Evolutionary conservation across 106 monocot species (phyloP), one percentile per base, ranked within the genome.

Genomic region (Dendrobium nobile): DNA sequence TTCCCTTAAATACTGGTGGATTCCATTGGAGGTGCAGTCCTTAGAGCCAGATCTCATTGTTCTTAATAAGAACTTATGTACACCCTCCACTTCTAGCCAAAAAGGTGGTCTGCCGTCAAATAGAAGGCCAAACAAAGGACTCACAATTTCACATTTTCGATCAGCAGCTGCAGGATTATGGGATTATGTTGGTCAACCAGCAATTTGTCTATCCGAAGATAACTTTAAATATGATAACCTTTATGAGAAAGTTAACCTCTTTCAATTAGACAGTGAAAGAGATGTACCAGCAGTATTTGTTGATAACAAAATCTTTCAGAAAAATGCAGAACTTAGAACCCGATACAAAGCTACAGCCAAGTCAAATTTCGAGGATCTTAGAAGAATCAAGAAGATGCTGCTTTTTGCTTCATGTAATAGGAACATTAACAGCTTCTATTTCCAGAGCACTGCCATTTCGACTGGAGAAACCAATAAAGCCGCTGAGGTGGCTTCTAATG

Each of bases 181-280:
- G 97, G 91, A 84, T 82, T 85, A 17, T 82, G 79, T 92, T 77
- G 92, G 87, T 3, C 84, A 90, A 24, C 84, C 89, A 37, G 81
- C 80, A 80, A 54, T 72, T 81, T 58, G 73, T 42, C 76, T 54
- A 4, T 79, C 85, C 56, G 70, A 84, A 65, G 79, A 72, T 54
- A 80, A 54, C 58, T 77, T 47, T 41, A 72, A 81, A 40, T 77
- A 77, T 45, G 64, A 81, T 83, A 77, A 77, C 40, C 77, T 44
- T 55, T 70, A 31, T 78, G 54, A 77, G 58, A 86, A 83, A 73
- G 84, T 79, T 22, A 77, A 64, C 33, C 19, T 78, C 17, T 75
- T 80, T 70, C 79, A 20, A 67, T 54, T 73, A 20, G 81, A 70
- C 31, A 80, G 48, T 41, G 75, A 41, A 78, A 70, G 5, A 27